Base-by-base conservation (phyloP, 2,329 filamentous ascomycete species). In the Monosporascus sp. region DNA sequence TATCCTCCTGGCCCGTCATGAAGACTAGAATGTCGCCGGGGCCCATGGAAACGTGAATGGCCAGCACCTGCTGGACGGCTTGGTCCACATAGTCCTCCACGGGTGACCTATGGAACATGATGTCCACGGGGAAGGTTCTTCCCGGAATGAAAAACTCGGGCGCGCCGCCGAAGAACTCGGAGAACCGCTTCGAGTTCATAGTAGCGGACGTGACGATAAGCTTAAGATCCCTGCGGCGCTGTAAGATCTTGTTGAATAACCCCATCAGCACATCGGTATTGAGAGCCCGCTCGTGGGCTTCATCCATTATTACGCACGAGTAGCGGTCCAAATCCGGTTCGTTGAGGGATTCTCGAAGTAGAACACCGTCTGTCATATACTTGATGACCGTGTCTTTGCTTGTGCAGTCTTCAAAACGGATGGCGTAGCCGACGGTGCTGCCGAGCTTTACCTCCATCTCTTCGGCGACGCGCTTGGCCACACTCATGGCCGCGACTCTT, bases 1-100 rank as follows among this genome's bases (percentile, higher is more conserved):
- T 99, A 66, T 99, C 94, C 72, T 99, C 95, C 69, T 97, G 94
- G 11, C 94, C 94, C 0, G 95, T 99, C 94, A 99, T 99, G 72
- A 99, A 99, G 8, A 99, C 93, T 8, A 99, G 77, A 52, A 99
- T 97, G 72, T 99, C 94, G 14, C 94, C 94, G 1, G 85, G 74
- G 0, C 90, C 90, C 78, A 97, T 95, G 0, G 92, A 96, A 11
- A 99, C 92, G 64, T 99, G 94, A 50, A 99, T 97, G 1, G 91
- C 88, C 47, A 99, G 79, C 40, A 97, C 89, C 70, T 97, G 94
- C 67, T 97, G 94, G 50, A 99, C 94, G 2, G 95, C 91, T 62
- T 91, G 91, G 65, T 99, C 95, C 31, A 99, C 94, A 62, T 99
- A 99, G 68, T 99, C 94, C 67, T 97, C 94, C 57, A 95, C 95